Conservation (phyloP, 2,329 filamentous ascomycete genomes). For the Tolypocladium tropicale region DNA sequence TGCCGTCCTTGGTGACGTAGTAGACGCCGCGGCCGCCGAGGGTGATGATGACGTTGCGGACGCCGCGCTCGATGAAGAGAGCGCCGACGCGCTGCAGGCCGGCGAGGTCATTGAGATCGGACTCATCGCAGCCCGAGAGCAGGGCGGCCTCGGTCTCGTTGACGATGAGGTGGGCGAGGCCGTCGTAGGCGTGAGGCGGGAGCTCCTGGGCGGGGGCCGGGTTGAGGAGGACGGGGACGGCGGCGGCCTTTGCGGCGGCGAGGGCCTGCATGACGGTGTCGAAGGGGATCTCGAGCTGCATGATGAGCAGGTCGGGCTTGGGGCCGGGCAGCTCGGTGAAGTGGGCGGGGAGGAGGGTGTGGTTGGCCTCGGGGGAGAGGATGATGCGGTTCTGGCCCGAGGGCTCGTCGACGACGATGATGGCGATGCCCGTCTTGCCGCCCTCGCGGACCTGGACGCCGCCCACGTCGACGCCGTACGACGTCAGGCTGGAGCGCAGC, state of each 20-base stretch:
- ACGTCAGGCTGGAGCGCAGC: conserved; percentile 46
- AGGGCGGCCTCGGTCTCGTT: conserved; percentile 85
- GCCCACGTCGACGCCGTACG: conserved; percentile 51
- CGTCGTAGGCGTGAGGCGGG: conserved; percentile 53
- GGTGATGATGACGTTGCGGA: conserved; percentile 72
- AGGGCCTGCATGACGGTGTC: conserved; percentile 55
- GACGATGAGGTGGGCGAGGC: conserved; percentile 69
- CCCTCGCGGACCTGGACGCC: conserved; percentile 34
- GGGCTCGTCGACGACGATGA: conserved; percentile 65
- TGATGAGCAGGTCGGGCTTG: conserved; percentile 53
- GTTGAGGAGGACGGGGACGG: conserved; percentile 66
- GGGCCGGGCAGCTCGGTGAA: conserved; percentile 22
- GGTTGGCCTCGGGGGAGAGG: conserved; percentile 62
- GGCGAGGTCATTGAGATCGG: conserved; percentile 34
- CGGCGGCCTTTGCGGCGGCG: conserved; percentile 31
- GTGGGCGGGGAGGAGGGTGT: conserved; percentile 28
- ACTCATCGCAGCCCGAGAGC: conserved; percentile 46
- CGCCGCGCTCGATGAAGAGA: conserved; percentile 58
- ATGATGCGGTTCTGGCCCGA: conserved; percentile 71
- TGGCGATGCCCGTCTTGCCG: conserved; percentile 57
- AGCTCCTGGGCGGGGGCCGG: conserved; percentile 68
- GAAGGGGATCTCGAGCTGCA: conserved; percentile 71
- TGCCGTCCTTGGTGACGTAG: conserved; percentile 37
- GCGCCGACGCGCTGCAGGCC: conserved; percentile 38
- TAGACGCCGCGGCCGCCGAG: conserved; percentile 73